Evolutionary conservation across 257 asterid species (phyloP), one percentile per base, ranked within the genome.

Genomic region (Lantana camara): DNA sequence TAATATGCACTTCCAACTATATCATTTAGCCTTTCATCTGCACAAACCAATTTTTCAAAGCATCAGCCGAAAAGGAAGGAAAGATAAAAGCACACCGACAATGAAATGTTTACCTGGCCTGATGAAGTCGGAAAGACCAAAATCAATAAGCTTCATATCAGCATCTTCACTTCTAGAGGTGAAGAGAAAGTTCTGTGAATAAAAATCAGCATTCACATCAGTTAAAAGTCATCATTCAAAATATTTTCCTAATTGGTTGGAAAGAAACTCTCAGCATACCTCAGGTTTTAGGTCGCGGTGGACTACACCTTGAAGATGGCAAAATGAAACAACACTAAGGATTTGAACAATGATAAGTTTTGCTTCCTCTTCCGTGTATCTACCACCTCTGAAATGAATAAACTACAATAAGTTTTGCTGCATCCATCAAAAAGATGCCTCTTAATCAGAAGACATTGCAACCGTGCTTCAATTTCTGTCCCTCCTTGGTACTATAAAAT

Each of bases 221-320:
- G 44, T 21, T 37, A 40, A 56, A 35, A 37, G 58, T 49, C 66
- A 66, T 62, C 42, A 37, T 16, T 66, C 49, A 63, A 58, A 57
- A 37, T 53, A 16, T 9, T 20, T 54, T 8, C 6, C 60, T 20
- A 57, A 24, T 12, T 62, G 22, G 37, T 50, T 60, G 24, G 35
- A n/a, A 57, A 42, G 19, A 54, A 76, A 45, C 37, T 57, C 10
- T 14, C 7, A 1, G 45, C 49, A 44, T 84, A 93, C 97, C 98
- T 93, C 98, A 22, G 98, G 98, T 82, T 93, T 93, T 74, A 93
- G 76, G 80, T 93, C 98, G 21, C 98, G 97, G 77, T 93, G 98
- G 55, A 93, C 97, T 51, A 93, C 98, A 53, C 98, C 98, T 72
- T 93, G 97, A 73, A 89, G 95, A 82, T 93, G 98, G 67, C 98